Conservation (phyloP, 805 yeast genomes). For the Myxozyma neotropica region DNA sequence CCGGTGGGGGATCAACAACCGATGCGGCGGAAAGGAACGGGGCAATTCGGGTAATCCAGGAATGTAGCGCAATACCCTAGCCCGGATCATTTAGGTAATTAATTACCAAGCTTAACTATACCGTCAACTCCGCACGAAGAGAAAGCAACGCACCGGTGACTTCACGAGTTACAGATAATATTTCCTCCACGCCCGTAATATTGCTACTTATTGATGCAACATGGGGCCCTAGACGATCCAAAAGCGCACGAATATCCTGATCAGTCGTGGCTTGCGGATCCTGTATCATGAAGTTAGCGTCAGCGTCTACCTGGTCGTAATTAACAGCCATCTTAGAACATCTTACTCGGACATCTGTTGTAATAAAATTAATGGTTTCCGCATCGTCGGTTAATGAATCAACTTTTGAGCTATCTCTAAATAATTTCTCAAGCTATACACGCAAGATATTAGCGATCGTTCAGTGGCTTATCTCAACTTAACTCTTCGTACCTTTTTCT, state of each 20-base stretch:
- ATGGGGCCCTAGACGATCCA: constrained; percentile 16
- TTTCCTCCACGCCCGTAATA: constrained; percentile 18
- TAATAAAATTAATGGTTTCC: constrained; percentile 9
- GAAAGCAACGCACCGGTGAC: constrained; percentile 5
- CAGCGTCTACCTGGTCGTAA: neutral
- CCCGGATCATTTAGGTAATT: neutral
- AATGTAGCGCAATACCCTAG: neutral
- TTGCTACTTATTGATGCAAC: constrained; percentile 15
- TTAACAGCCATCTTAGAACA: neutral
- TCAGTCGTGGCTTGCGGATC: constrained; percentile 11
- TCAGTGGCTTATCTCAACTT: too few species aligned
- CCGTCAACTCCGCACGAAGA: neutral
- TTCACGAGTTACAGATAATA: constrained; percentile 10
- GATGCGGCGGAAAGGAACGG: constrained; percentile 13
- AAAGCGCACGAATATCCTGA: constrained; percentile 8
- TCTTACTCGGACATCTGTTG: neutral
- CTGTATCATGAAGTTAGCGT: constrained; percentile 11
- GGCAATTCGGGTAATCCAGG: constrained; percentile 5
- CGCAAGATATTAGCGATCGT: too few species aligned
- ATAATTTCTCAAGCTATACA: constrained; percentile 11
- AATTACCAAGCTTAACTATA: neutral
- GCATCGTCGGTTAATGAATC: constrained; percentile 14
- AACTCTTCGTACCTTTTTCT: constrained; percentile 28
- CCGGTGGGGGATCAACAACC: neutral
- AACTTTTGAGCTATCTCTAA: neutral